A percentile compares a stretch with the other conserved stretches of the same genome.
These are phyloP conservation scores for Calonectria pauciramosa DNA, from an alignment of 2,329 filamentous ascomycete genomes.

Conservation along the genomic window DNA sequence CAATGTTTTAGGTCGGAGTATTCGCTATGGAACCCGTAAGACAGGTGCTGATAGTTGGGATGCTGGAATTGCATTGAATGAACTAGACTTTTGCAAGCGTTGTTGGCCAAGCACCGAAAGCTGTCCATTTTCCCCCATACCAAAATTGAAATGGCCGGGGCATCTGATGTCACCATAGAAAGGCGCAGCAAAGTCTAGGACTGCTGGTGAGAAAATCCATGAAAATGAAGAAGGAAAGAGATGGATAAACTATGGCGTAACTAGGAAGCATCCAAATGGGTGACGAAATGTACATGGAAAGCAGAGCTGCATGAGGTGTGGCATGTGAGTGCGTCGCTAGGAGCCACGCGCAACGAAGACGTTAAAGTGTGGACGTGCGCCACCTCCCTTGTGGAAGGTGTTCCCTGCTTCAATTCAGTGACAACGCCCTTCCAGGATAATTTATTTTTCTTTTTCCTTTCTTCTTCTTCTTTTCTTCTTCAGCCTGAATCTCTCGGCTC, in stretches of 20 bases:
- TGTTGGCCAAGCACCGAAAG: background rate
- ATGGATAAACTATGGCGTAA: background rate
- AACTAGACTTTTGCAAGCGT: background rate
- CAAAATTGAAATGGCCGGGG: background rate
- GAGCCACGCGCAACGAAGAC: background rate
- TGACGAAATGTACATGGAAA: background rate
- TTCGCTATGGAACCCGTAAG: background rate
- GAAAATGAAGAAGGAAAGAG: background rate
- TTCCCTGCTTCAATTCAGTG: conserved; percentile 7
- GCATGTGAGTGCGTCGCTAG: background rate
- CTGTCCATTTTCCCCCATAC: background rate
- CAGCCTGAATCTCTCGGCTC: background rate
- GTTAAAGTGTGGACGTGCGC: conserved; percentile 3
- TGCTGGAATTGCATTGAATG: background rate
- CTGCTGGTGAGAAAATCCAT: background rate
- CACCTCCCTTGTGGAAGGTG: conserved; percentile 18
- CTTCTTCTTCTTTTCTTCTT: background rate
- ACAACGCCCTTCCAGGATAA: background rate
- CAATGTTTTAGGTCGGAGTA: background rate
- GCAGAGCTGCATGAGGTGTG: background rate
- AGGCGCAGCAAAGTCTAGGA: background rate
- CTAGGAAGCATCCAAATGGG: background rate
- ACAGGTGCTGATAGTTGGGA: background rate
- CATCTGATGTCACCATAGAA: background rate
- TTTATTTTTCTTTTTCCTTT: background rate